Percentiles rank a stretch among this genome's conserved stretches.
Conservation (phyloP, 345 rosid genomes). For the Moricandia moricandioides region DNA sequence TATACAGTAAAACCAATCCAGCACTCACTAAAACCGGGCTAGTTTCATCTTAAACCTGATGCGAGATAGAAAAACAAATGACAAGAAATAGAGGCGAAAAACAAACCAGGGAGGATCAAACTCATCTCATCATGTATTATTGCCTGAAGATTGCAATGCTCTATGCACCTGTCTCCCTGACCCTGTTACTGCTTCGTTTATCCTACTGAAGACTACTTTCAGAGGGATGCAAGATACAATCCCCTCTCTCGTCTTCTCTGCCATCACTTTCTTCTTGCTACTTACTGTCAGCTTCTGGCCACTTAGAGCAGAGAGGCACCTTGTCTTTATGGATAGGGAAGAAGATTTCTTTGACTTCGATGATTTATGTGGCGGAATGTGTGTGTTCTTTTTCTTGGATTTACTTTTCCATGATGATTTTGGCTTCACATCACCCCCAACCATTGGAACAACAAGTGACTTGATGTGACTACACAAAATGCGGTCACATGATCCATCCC, state of each 20-base stretch:
- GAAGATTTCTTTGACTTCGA: constrained; percentile 48
- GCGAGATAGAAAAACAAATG: neutral
- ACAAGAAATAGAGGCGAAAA: neutral
- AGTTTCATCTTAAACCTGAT: constrained; percentile 20
- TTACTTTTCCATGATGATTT: constrained; percentile 30
- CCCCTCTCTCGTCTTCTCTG: constrained; percentile 55
- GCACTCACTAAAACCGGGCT: constrained; percentile 12
- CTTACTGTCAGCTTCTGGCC: constrained; percentile 49
- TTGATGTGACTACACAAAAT: constrained; percentile 31
- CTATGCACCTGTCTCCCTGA: constrained; percentile 46
- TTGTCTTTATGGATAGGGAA: constrained; percentile 60
- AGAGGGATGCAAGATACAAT: constrained; percentile 77
- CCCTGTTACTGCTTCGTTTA: constrained; percentile 83
- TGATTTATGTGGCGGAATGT: constrained; percentile 28
- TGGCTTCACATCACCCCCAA: constrained; percentile 18
- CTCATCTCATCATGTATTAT: constrained; percentile 20
- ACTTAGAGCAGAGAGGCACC: constrained; percentile 72
- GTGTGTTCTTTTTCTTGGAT: constrained; percentile 23
- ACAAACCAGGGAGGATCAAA: constrained; percentile 10
- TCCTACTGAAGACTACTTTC: constrained; percentile 84
- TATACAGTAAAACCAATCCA: constrained; percentile 18
- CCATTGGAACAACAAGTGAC: constrained; percentile 29
- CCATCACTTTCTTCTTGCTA: constrained; percentile 36
- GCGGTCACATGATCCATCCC: constrained; percentile 41
- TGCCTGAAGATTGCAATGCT: constrained; percentile 31